These are phyloP conservation scores for Neurospora sp. DNA, from an alignment of 495 filamentous ascomycete genomes.

Conservation along the genomic window DNA sequence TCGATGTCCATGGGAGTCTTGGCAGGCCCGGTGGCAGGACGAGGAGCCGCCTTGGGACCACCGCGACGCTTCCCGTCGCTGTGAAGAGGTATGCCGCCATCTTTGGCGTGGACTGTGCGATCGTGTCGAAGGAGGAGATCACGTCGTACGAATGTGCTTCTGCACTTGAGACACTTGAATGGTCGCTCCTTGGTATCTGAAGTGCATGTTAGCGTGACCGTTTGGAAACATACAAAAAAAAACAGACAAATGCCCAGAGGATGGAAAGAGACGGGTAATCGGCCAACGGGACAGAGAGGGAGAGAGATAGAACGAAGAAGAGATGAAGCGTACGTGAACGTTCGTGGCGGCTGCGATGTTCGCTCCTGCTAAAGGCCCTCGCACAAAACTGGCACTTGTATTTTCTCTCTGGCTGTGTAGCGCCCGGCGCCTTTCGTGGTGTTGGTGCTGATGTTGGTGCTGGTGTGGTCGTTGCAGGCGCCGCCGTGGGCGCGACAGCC, in stretches of 20 bases:
- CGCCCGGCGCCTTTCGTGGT: conserved; percentile 48
- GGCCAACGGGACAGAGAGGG: not conserved
- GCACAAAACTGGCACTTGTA: conserved; percentile 99
- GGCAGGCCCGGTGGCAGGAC: conserved; percentile 55
- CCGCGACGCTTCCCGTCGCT: conserved; percentile 88
- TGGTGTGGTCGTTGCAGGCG: conserved; percentile 11
- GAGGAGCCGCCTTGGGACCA: conserved; percentile 49
- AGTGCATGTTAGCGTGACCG: conserved; percentile 3
- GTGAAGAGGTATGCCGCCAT: conserved; percentile 89
- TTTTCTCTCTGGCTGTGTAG: conserved; percentile 69
- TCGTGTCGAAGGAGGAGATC: conserved; percentile 95
- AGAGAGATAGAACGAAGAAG: conserved; percentile 6
- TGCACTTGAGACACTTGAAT: conserved; percentile 96
- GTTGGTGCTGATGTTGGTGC: conserved; percentile 50
- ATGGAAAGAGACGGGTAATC: not conserved
- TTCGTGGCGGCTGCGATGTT: conserved; percentile 95
- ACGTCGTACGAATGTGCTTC: conserved; percentile 95
- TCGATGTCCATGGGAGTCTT: conserved; percentile 81
- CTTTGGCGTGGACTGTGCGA: conserved; percentile 96
- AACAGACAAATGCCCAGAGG: not conserved
- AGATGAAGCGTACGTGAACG: conserved; percentile 76
- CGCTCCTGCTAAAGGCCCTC: conserved; percentile 91
- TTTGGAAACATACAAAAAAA: not conserved
- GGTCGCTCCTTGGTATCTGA: conserved; percentile 97
- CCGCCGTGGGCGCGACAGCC: conserved; percentile 36